These are phyloP conservation scores for Aureobasidium subglaciale DNA, from an alignment of 2,329 filamentous ascomycete genomes.

Conservation along the genomic window DNA sequence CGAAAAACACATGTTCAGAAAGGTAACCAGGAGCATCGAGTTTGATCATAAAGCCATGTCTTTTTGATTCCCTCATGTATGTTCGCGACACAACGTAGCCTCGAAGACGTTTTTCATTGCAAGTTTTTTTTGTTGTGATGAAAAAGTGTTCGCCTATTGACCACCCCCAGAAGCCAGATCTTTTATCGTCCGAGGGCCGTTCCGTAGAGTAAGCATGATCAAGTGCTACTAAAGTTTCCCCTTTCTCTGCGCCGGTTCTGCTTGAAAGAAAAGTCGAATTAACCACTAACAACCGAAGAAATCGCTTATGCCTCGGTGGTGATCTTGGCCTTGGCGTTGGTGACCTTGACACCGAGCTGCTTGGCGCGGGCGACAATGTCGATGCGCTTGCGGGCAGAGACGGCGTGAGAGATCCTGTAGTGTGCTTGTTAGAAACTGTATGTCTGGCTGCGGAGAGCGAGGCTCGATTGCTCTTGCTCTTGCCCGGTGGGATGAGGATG, in stretches of 20 bases:
- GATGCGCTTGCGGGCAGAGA: conserved; percentile 97
- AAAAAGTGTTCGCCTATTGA: conserved; percentile 13
- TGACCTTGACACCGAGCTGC: conserved; percentile 98
- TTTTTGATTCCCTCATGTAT: conserved; percentile 10
- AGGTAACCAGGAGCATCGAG: neutral
- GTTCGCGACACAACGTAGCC: conserved; percentile 15
- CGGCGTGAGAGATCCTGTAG: conserved; percentile 86
- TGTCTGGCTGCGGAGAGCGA: neutral
- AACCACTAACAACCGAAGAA: conserved; percentile 13
- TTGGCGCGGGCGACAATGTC: conserved; percentile 96
- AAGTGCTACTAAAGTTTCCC: conserved; percentile 8
- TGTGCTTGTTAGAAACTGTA: conserved; percentile 34
- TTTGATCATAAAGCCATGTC: conserved; percentile 15
- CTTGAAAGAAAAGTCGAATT: neutral
- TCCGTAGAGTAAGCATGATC: conserved; percentile 7
- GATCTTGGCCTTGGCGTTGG: conserved; percentile 98
- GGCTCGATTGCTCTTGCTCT: neutral
- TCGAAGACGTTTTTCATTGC: conserved; percentile 14
- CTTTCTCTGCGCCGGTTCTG: conserved; percentile 2
- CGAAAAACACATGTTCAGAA: neutral
- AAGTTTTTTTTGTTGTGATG: conserved; percentile 8
- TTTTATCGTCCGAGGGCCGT: conserved; percentile 9
- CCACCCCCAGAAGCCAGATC: conserved; percentile 8
- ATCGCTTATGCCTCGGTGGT: conserved; percentile 72
- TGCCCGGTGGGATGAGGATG: neutral